Percentiles rank a stretch among this genome's conserved stretches.
phyloP scores from a whole-genome alignment of 345 rosid species.

The Mangifera indica region DNA sequence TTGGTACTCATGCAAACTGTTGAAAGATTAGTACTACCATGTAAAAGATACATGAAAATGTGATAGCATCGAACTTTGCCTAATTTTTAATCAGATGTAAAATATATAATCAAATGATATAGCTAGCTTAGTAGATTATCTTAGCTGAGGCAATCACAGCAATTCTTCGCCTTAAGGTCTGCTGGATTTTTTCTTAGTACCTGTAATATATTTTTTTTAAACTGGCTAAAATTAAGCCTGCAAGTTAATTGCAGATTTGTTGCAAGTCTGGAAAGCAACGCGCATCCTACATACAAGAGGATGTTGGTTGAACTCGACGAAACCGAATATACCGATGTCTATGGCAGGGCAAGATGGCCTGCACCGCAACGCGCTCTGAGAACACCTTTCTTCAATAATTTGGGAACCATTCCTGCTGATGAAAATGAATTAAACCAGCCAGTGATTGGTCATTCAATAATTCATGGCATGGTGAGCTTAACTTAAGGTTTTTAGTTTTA shows the following conservation, averaged over 20 bases:
- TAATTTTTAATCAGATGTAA: not conserved
- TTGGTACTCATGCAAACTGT: not conserved
- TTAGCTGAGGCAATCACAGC: not conserved
- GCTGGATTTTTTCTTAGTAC: not conserved
- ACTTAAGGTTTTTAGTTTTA: not conserved
- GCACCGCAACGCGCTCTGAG: constrained; percentile 75
- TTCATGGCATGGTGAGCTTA: constrained; percentile 60
- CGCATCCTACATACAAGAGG: constrained; percentile 77
- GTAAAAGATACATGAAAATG: not conserved
- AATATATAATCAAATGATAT: not conserved
- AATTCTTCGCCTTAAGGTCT: not conserved
- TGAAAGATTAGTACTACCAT: not conserved
- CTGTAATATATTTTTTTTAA: not conserved
- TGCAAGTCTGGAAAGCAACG: constrained; percentile 79
- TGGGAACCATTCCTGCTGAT: constrained; percentile 53
- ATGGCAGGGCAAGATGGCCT: constrained; percentile 90
- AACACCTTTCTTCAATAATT: constrained; percentile 65
- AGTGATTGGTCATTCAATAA: constrained; percentile 61
- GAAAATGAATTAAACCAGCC: constrained; percentile 73
- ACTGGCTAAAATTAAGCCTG: not conserved
- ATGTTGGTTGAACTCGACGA: constrained; percentile 60
- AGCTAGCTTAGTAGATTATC: not conserved
- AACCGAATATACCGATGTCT: constrained; percentile 70
- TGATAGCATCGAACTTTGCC: not conserved
- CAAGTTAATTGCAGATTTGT: constrained; percentile 51